Evolutionary conservation across 495 filamentous ascomycete genomes (phyloP), one percentile per base, ranked within the genome.

Genomic region (Daldinia childiae): DNA sequence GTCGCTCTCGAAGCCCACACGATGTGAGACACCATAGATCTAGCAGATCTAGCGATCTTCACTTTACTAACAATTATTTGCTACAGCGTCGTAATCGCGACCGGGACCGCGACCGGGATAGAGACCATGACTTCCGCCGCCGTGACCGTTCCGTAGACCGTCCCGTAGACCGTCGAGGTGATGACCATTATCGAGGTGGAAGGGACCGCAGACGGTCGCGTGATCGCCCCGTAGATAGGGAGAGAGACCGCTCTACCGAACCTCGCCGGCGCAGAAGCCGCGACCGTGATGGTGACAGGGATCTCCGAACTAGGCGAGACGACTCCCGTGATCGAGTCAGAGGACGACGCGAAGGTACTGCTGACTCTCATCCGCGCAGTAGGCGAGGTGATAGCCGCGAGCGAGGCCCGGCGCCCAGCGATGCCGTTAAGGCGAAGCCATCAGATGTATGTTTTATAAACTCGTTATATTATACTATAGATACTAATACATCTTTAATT

Each of bases 221-320:
- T 82, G 90, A 83, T 64, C 90, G 92, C 59, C 82, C 84, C 39
- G 78, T 84, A 29, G 88, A 89, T 56, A 79, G 85, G 45, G 85
- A 87, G 29, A 86, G 86, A 60, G 88, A 90, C 56, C 82, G 88
- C 60, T 83, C 85, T 32, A 68, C 76, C 32, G 81, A 84, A 15
- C 78, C 78, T 76, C 87, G 88, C 60, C 84, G 88, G 66, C 83
- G 87, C 64, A 81, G 85, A 68, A 92, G 90, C 74, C 87, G 90
- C 75, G 92, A 94, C 21, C 72, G 79, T 39, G 78, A 80, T 50
- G 76, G 78, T 15, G 81, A 78, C 43, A 87, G 90, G 79, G 92
- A 93, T 71, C 85, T 90, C 73, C 88, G 91, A 80, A 80, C 81
- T 70, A 92, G 91, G 85, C 90, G 90, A 88, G 91, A 93, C 84